Base-by-base conservation (phyloP, 805 yeast species). In the Myxozyma neotropica region DNA sequence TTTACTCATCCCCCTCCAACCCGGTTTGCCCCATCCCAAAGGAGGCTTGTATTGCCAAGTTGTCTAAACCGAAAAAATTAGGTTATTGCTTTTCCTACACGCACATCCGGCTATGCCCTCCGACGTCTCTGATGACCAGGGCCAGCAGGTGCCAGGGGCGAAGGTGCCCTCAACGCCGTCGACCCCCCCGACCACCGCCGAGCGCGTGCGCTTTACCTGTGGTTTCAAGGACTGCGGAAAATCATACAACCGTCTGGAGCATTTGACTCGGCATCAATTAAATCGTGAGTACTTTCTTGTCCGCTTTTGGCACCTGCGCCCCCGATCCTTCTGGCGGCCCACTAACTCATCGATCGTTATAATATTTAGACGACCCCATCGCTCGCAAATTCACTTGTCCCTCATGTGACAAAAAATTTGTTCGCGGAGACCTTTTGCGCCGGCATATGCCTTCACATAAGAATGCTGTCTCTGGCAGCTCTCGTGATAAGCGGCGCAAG, bases 211-310 rank as follows among this genome's bases (percentile, higher is more conserved):
- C 15, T 59, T 38, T 42, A 26, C 45, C 6, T 59, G 63, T 44
- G 55, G 27, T 6, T 51, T 39, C 40, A 57, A 51, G n/a, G 67
- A 66, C 6, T 69, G 71, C 50, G 50, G 39, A 15, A 68, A 68
- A 58, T 40, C 63, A 4, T 69, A 69, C 50, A 43, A 65, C 12
- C 50, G 71, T 29, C 66, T 57, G 19, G 71, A 69, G 31, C 69
- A 69, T 55, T 46, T 69, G 29, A 53, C 51, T 10, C 52, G 72
- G n/a, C 72, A 69, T 46, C 68, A 66, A 46, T 57, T 57, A 19
- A 69, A 69, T 53, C 72, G 69, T 63, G 50, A 48, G 67, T 36
- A 10, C 4, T 27, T 17, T 29, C 33, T 10, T 29, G 33, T 6
- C 33, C 10, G 10, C 33, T 29, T 29, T 29, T 26, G 19, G n/a